Base-by-base conservation (phyloP, 306 rosid species). In the Styphnolobium japonicum region DNA sequence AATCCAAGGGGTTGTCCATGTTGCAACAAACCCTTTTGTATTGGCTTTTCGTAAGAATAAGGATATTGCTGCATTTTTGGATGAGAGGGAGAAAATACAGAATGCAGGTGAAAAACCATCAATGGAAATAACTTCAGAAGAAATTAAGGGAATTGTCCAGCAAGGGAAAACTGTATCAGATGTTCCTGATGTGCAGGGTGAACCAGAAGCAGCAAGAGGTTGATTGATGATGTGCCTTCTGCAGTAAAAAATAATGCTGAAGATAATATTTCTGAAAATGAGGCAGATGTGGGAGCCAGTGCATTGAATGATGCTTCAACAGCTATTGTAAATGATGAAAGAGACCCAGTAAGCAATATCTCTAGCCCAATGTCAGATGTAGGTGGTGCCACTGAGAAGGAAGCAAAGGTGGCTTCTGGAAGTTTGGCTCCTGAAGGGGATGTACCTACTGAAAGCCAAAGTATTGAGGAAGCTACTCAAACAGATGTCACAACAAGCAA, bases 11-110 rank as follows among this genome's bases (percentile, higher is more conserved):
- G 87, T 82, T 69, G 76, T 83, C 82, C 90, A 87, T 80, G 61
- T 42, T 56, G 99, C 94, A 51, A 90, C 99, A 60, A 96, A 96
- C 83, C 94, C 98, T 66, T 96, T 96, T 86, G 75, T 83, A 73
- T 65, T 96, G 74, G 99, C 99, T 72, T 96, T 96, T 72, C 94
- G 96, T 67, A 76, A 91, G 77, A 96, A 93, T 88, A 88, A 93
- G 86, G 98, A 93, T 66, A 83, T 96, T 83, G 83, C 98, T 67
- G 19, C 92, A 4, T 93, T 93, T 87, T 82, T 96, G 89, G 92
- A 89, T 61, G 96, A 89, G 74, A 93, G 91, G 88, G 94, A 88
- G 67, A 88, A 86, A 71, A 51, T 63, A 52, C 83, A 89, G 80
- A 81, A 57, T 29, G 83, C 67, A 61, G 89, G 80, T 76, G 64